phyloP scores from a whole-genome alignment of 371 early-diverging fungal species.

The Parasitella parasitica region DNA sequence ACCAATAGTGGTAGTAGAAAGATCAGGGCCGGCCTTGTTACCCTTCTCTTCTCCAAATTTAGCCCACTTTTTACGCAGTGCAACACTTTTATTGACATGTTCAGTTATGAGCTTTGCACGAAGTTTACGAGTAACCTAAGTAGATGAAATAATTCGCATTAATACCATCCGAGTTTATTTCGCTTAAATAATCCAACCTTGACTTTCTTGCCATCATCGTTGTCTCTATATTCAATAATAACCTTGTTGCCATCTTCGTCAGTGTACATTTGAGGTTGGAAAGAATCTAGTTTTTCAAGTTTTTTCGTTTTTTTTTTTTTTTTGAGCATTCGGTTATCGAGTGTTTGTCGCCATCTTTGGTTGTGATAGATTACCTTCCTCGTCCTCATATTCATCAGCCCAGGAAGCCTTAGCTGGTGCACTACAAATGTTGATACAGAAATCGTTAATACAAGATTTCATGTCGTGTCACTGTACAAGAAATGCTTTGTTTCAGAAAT shows the following conservation, averaged over 20 bases:
- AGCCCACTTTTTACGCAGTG: conserved; percentile 85
- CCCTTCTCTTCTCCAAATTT: conserved; percentile 82
- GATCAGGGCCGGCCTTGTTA: conserved; percentile 81
- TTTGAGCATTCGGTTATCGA: background rate
- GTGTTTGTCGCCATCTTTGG: background rate
- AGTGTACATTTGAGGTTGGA: conserved; percentile 57
- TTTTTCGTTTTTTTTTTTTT: background rate
- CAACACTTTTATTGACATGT: conserved; percentile 87
- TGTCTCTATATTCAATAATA: conserved; percentile 76
- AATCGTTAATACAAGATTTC: background rate
- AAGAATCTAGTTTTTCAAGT: conserved; percentile 50
- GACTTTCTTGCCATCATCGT: conserved; percentile 88
- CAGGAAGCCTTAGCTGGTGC: conserved; percentile 51
- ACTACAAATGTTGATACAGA: conserved; percentile 8
- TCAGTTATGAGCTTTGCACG: conserved; percentile 77
- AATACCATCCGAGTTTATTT: background rate
- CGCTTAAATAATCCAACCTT: conserved; percentile 52
- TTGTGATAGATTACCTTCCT: conserved; percentile 33
- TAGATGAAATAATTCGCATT: background rate
- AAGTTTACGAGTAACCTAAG: conserved; percentile 78
- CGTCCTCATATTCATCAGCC: conserved; percentile 76
- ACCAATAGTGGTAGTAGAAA: conserved; percentile 86
- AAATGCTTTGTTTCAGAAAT: background rate
- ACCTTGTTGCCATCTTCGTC: conserved; percentile 86
- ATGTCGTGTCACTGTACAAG: background rate